phyloP scores from a whole-genome alignment of 768 basidiomycete genomes.

The Kwoniella bestiolae region DNA sequence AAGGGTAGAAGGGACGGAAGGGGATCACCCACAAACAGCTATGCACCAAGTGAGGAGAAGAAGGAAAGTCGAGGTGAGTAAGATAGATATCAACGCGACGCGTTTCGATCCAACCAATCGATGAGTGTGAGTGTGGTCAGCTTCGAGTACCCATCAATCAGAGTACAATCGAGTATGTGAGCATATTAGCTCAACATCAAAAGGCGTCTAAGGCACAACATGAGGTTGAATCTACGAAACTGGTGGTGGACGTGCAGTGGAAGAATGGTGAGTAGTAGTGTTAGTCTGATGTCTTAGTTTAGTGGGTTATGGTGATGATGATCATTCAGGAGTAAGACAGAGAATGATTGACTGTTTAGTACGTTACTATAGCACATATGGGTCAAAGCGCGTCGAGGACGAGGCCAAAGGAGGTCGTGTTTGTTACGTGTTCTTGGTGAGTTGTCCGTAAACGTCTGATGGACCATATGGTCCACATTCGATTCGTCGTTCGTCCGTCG shows the following conservation, averaged over 20 bases:
- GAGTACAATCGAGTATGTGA: background rate
- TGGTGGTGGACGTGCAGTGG: background rate
- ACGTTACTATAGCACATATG: background rate
- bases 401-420: background rate
- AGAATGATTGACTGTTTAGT: background rate
- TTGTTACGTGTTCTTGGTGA: background rate
- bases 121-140: background rate
- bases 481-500: too few species aligned
- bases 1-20: background rate
- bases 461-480: background rate
- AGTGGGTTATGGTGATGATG: background rate
- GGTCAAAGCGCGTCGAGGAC: background rate
- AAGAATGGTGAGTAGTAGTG: background rate
- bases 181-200: background rate
- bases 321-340: background rate
- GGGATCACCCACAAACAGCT: too few species aligned
- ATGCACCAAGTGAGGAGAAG: background rate
- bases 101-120: background rate
- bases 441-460: background rate
- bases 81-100: background rate
- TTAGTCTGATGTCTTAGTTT: background rate
- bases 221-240: background rate
- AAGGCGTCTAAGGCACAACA: too few species aligned
- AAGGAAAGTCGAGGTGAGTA: too few species aligned
- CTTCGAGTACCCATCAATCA: background rate